Percentiles rank a stretch among this genome's conserved stretches.
phyloP scores from a whole-genome alignment of 768 basidiomycete genomes.

The Grammothele lineata region DNA sequence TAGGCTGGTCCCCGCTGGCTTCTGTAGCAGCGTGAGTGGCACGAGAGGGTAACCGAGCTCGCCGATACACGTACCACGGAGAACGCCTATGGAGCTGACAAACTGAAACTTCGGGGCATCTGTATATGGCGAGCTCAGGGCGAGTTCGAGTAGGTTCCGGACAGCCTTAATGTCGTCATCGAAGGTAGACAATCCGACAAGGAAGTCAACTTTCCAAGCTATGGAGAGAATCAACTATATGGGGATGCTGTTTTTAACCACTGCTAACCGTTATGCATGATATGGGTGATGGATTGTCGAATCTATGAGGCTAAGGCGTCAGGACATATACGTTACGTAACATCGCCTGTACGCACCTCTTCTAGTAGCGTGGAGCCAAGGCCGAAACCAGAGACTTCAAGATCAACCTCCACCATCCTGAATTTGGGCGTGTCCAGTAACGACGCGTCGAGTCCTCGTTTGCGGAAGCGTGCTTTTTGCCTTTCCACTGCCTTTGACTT shows the following conservation, averaged over 20 bases:
- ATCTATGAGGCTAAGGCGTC: neutral
- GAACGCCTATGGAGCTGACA: conserved; percentile 11
- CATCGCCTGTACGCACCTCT: conserved; percentile 18
- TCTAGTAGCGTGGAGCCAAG: conserved; percentile 1
- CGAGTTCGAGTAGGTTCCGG: conserved; percentile 14
- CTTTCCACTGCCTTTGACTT: neutral
- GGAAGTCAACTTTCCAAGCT: conserved; percentile 43
- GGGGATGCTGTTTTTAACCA: too few species aligned
- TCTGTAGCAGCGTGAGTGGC: too few species aligned
- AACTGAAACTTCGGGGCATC: conserved; percentile 2
- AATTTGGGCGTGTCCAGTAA: conserved; percentile 11
- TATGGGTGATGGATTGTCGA: too few species aligned
- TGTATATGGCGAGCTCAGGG: conserved; percentile 10
- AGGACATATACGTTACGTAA: neutral
- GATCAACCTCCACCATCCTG: conserved; percentile 15
- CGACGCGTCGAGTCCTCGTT: neutral
- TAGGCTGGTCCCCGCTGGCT: too few species aligned
- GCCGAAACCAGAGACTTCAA: conserved; percentile 8
- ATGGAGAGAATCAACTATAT: too few species aligned
- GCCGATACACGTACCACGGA: conserved; percentile 9
- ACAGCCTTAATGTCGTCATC: conserved; percentile 29
- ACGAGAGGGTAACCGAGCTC: conserved; percentile 1
- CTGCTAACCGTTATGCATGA: too few species aligned
- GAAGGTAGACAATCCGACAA: conserved; percentile 33
- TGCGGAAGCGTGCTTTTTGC: conserved; percentile 8